Base-by-base conservation (phyloP, 2,329 filamentous ascomycete species). In the Aspergillus clavatus region DNA sequence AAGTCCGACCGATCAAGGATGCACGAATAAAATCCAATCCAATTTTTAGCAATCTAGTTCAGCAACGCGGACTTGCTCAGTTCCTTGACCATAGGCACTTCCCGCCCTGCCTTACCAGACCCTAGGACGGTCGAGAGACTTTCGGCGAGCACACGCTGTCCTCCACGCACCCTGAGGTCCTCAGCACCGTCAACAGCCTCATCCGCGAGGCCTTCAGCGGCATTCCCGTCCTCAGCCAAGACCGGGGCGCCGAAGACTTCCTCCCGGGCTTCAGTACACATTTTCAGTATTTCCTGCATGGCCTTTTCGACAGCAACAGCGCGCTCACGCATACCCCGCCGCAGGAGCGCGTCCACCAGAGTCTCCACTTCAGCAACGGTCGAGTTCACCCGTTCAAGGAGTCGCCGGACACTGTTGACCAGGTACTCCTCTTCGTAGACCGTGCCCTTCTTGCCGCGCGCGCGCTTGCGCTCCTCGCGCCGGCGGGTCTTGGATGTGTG, bases 351-450 rank as follows among this genome's bases (percentile, higher is more conserved):
- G 53, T 86, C 82, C 0, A 95, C 79, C 6, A 97, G 75, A 12
- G 83, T 72, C 60, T 82, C 78, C 0, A 88, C 80, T 64, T 98
- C 93, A 1, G 80, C 76, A 40, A 82, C 78, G 2, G 84, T 78
- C 18, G 75, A 75, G 65, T 90, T 89, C 18, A 95, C 81, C 27
- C 90, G 78, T 65, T 95, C 89, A 11, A 95, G 80, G 26, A 98
- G 76, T 19, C 93, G 77, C 10, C 84, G 80, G 27, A 97, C 83
- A 55, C 85, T 91, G 65, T 90, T 93, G 47, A 95, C 84, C 4
- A 98, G 79, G 66, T 98, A 98, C 68, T 97, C 93, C 63, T 97
- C 91, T 67, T 98, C 93, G 67, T 98, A 98, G 4, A 98, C 87
- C 12, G 88, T 95, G 8, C 93, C 93, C 74, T 97, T 97, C 66